Base-by-base conservation (phyloP, 345 rosid species). In the Draba incana region DNA sequence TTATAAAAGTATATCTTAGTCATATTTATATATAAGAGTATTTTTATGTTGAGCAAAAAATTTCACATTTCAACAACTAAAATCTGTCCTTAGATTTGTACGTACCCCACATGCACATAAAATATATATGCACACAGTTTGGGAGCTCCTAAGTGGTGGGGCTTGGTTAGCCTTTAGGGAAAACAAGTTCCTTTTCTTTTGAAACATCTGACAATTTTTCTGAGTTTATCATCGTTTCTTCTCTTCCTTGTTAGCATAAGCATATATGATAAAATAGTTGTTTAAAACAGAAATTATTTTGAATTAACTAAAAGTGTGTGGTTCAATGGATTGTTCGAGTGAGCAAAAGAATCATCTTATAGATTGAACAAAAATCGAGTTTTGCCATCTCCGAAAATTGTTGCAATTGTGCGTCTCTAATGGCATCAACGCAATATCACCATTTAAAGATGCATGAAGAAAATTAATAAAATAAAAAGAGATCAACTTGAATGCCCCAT, bases 121-220 rank as follows among this genome's bases (percentile, higher is more conserved):
- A 44, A 44, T 55, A 55, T 52, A 52, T 45, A 50, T 57, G 57
- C 72, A 68, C 56, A 57, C 16, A 23, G 47, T 56, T 57, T 12
- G 27, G 76, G 77, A 72, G 66, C 55, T 72, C 71, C 66, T 65
- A 60, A 43, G 66, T 57, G 71, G 65, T 64, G 76, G 70, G 64
- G 71, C 12, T 64, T 48, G 24, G 58, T 72, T 38, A 47, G 64
- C 45, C 33, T 45, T 45, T 37, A 41, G 42, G 56, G 23, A 46
- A 30, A 61, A 46, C 11, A 64, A 15, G 2, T 24, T 43, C 0
- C n/a, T 54, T 27, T 46, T 11, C 4, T 38, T 48, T 35, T 33
- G 20, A 44, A 62, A 30, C 27, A 31, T 52, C 23, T 35, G 9
- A 30, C 51, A 39, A 4, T 12, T 25, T 51, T 46, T 6, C 35